These are phyloP conservation scores for Alloascoidea africana DNA, from an alignment of 805 yeast species.

Conservation along the genomic window DNA sequence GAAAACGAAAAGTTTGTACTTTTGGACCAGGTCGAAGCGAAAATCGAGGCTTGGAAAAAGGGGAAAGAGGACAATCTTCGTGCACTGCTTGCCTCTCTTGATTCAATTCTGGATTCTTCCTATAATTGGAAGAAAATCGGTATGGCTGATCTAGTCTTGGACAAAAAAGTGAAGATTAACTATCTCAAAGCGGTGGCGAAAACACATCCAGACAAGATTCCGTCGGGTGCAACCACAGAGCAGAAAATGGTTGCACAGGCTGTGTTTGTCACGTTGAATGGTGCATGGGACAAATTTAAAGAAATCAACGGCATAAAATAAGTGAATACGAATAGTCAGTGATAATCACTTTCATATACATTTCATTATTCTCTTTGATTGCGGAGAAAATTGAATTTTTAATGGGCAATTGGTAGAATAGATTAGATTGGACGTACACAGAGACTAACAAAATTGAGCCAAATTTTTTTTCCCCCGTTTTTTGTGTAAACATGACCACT, in stretches of 20 bases:
- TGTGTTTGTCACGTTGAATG: slow-evolving; percentile 69
- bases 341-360: no score
- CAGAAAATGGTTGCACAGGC: slow-evolving; percentile 74
- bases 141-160: slow-evolving; percentile 65
- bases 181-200: slow-evolving; percentile 73
- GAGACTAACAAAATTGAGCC: no score
- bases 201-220: slow-evolving; percentile 77
- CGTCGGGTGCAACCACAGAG: slow-evolving; percentile 42
- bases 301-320: slow-evolving; percentile 31
- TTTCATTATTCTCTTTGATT: no score
- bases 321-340: no score
- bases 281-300: slow-evolving; percentile 83
- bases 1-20: slow-evolving; percentile 46
- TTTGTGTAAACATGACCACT: no score
- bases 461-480: no score
- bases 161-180: slow-evolving; percentile 73
- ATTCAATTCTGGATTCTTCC: slow-evolving; percentile 52
- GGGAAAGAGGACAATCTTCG: slow-evolving; percentile 77
- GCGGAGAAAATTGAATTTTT: no score
- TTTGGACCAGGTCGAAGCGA: slow-evolving; percentile 44
- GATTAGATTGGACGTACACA: no score
- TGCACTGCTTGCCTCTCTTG: slow-evolving; percentile 55
- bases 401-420: no score
- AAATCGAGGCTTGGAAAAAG: slow-evolving; percentile 44
- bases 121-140: slow-evolving; percentile 52